Evolutionary conservation across 2,329 filamentous ascomycete species (phyloP), one percentile per base, ranked within the genome.

Genomic region (Hypoxylon sp.): DNA sequence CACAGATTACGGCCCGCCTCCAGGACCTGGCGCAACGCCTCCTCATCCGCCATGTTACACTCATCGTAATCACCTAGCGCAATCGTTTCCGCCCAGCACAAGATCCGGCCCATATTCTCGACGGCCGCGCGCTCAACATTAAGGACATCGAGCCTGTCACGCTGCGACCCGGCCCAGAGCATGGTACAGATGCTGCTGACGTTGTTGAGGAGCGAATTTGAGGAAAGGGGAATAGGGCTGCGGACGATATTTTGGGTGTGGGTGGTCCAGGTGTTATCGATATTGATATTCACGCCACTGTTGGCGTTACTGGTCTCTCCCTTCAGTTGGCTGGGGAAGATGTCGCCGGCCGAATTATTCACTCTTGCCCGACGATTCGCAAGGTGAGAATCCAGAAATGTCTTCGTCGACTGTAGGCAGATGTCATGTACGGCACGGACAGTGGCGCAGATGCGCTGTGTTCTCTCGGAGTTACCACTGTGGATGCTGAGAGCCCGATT

Each of bases 71-170:
- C 72, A 47, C 71, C 66, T 26, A 76, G 54, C 8, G 73, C 73
- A 4, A 80, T 71, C 5, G 71, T 73, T 68, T 78, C 78, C 14
- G 75, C 73, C 74, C 77, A 80, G 17, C 68, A 71, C 5, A 79
- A 59, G 29, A 80, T 63, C 3, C 65, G 58, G 10, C 61, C 69
- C 77, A 80, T 80, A 47, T 71, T 74, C n/a, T 71, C 70, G 47
- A 75, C 71, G 10, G 75, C 75, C 46, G 67, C 33, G 13, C 73
- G 73, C 70, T 80, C 78, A 13, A 75, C 67, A 33, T 73, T 71
- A 31, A 75, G 71, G 6, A 79, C 75, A 35, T 76, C 55, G 10
- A 75, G 66, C 8, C 78, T 71, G 42, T 78, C 74, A n/a, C 74
- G 73, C 48, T 73, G 73, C 24, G 78, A 75, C 14, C 74, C 74